phyloP scores from a whole-genome alignment of 495 filamentous ascomycete genomes.

The Paragyromitra xinjiangensis region DNA sequence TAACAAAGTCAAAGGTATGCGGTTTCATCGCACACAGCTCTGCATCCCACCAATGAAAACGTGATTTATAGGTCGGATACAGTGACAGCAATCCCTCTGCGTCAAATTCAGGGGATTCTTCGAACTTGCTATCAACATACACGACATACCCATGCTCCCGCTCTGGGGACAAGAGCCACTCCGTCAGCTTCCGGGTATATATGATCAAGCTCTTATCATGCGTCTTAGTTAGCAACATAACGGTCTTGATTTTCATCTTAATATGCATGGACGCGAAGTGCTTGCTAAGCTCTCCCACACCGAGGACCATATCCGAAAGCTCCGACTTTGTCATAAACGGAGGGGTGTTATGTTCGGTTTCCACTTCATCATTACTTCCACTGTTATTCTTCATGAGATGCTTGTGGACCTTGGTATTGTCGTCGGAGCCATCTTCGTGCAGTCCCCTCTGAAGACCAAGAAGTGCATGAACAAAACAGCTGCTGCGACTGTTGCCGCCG shows the following conservation, averaged over 20 bases:
- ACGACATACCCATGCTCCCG: constrained; percentile 61
- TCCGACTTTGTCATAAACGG: constrained; percentile 83
- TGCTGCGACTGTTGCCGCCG: constrained; percentile 34
- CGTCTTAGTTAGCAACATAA: constrained; percentile 98
- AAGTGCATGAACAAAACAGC: constrained; percentile 48
- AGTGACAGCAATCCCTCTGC: constrained; percentile 76
- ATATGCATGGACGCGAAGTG: constrained; percentile 68
- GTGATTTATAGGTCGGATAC: constrained; percentile 62
- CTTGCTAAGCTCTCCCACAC: constrained; percentile 88
- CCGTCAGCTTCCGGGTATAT: constrained; percentile 82
- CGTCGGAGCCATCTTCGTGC: constrained; percentile 2
- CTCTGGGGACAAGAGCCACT: constrained; percentile 75
- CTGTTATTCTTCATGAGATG: constrained; percentile 5
- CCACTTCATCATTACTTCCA: constrained; percentile 16
- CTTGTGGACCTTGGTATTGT: constrained; percentile 10
- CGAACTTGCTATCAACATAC: constrained; percentile 91
- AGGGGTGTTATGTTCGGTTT: constrained; percentile 32
- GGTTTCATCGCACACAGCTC: constrained; percentile 90
- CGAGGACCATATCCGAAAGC: constrained; percentile 93
- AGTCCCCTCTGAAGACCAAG: constrained; percentile 5
- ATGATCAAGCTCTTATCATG: constrained; percentile 87
- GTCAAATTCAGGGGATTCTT: constrained; percentile 85
- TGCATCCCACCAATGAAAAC: constrained; percentile 73
- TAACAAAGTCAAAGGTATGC: constrained; percentile 89
- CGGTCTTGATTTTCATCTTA: constrained; percentile 82